A percentile compares a stretch with the other conserved stretches of the same genome.
phyloP scores from a whole-genome alignment of 2,329 filamentous ascomycete genomes.

The Xylaria multiplex region DNA sequence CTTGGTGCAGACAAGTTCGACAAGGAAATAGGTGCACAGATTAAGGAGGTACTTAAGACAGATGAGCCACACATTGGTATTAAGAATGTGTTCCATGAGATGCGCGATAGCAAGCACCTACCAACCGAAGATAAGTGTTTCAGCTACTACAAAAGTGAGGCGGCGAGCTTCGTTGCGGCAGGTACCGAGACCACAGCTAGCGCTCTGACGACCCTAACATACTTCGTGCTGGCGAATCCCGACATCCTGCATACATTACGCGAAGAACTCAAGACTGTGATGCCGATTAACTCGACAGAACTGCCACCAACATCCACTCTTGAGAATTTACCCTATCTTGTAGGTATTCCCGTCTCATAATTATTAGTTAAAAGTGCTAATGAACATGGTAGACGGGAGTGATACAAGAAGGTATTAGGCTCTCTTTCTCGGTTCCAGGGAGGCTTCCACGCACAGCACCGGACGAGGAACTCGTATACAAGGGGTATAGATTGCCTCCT shows the following conservation, averaged over 20 bases:
- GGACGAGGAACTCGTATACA: slow-evolving; percentile 19
- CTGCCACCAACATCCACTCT: slow-evolving; percentile 13
- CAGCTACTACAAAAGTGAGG: slow-evolving; percentile 23
- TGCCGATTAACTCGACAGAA: slow-evolving; percentile 1
- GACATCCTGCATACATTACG: slow-evolving; percentile 19
- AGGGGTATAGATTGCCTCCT: slow-evolving; percentile 17
- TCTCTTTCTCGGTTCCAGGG: slow-evolving; percentile 18
- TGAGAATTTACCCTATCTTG: slow-evolving; percentile 9
- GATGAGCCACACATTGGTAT: slow-evolving; percentile 15
- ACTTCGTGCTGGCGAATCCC: slow-evolving; percentile 25
- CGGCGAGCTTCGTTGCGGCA: slow-evolving; percentile 24
- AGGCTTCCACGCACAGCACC: slow-evolving; percentile 25
- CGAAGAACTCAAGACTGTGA: slow-evolving; percentile 22
- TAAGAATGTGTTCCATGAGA: slow-evolving; percentile 31
- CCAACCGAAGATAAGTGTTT: slow-evolving; percentile 17
- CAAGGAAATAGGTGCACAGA: slow-evolving; percentile 1
- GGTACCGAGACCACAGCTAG: slow-evolving; percentile 30
- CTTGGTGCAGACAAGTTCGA: not conserved
- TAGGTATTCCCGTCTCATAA: not conserved
- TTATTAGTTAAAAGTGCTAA: not conserved
- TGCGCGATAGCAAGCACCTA: slow-evolving; percentile 25
- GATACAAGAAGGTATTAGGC: slow-evolving; percentile 24
- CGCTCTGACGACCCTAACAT: slow-evolving; percentile 24
- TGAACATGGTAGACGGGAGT: slow-evolving; percentile 12
- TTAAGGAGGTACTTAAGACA: slow-evolving; percentile 5